Evolutionary conservation across 192 early-diverging fungal species (phyloP).

Genomic region (Diversispora epigaea): DNA sequence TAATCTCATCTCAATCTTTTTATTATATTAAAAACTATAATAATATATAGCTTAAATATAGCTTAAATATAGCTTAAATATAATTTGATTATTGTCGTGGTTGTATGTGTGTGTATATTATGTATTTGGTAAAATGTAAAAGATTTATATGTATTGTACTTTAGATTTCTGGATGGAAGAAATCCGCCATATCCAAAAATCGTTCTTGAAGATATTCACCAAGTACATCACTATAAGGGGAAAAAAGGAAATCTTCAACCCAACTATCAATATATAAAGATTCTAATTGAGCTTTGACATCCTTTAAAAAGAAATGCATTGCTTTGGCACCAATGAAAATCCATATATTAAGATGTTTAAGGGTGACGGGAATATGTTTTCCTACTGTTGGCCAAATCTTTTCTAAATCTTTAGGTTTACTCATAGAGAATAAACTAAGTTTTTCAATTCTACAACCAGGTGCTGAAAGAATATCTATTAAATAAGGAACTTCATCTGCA

Average conservation of each 20-base stretch:
- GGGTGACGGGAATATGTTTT: neutral
- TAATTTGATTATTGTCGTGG: no score
- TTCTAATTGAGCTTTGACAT: conserved; percentile 4
- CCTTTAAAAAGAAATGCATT: conserved; percentile 11
- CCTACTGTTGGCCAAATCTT: conserved; percentile 15
- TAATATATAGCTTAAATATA: no score
- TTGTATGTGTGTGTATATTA: no score
- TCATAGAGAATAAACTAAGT: conserved; percentile 17
- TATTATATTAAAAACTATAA: no score
- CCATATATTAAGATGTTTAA: conserved; percentile 29
- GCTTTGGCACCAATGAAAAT: conserved; percentile 20
- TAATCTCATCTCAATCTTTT: no score
- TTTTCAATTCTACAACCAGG: neutral
- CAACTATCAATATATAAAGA: conserved; percentile 25
- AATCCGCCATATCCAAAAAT: neutral
- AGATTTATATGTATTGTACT: no score
- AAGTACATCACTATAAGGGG: conserved; percentile 7
- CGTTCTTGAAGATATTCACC: neutral
- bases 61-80: no score
- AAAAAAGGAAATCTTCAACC: conserved; percentile 2
- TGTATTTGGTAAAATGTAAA: no score
- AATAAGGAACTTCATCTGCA: conserved; percentile 4
- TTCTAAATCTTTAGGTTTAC: neutral
- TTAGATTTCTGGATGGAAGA: neutral
- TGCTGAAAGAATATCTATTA: neutral